phyloP scores from a whole-genome alignment of 768 basidiomycete species.

The Termitomyces sp. region DNA sequence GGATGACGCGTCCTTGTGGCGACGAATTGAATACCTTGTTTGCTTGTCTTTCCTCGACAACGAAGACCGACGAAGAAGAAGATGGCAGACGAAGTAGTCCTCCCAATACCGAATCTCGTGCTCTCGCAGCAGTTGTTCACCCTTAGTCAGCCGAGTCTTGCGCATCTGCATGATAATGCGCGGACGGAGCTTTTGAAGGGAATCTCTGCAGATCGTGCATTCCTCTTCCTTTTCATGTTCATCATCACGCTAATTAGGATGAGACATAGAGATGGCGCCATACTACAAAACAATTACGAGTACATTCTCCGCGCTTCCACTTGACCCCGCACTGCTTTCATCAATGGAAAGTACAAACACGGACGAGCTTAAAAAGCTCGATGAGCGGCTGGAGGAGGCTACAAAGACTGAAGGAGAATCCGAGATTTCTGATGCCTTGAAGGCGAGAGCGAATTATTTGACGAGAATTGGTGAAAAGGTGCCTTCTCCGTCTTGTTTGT shows the following conservation, averaged over 20 bases:
- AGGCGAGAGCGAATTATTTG: conserved; percentile 78
- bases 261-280: conserved; percentile 62
- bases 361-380: conserved; percentile 66
- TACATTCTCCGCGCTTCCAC: conserved; percentile 36
- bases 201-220: conserved; percentile 59
- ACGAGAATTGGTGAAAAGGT: conserved; percentile 85
- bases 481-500: not conserved
- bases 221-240: too few relatives aligned
- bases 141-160: conserved; percentile 55
- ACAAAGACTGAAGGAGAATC: conserved; percentile 90
- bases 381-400: conserved; percentile 77
- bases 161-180: conserved; percentile 63
- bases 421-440: conserved; percentile 85
- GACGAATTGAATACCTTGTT: not conserved
- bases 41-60: not conserved
- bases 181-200: conserved; percentile 59
- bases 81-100: conserved; percentile 82
- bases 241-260: not conserved
- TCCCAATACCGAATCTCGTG: conserved; percentile 82
- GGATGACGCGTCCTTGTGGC: conserved; percentile 28
- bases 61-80: conserved; percentile 10
- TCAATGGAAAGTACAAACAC: conserved; percentile 65
- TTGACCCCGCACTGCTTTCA: conserved; percentile 47
- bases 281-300: conserved; percentile 63
- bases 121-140: conserved; percentile 78